These are phyloP conservation scores for Echium plantagineum DNA, from an alignment of 257 asterid species.

Conservation along the genomic window DNA sequence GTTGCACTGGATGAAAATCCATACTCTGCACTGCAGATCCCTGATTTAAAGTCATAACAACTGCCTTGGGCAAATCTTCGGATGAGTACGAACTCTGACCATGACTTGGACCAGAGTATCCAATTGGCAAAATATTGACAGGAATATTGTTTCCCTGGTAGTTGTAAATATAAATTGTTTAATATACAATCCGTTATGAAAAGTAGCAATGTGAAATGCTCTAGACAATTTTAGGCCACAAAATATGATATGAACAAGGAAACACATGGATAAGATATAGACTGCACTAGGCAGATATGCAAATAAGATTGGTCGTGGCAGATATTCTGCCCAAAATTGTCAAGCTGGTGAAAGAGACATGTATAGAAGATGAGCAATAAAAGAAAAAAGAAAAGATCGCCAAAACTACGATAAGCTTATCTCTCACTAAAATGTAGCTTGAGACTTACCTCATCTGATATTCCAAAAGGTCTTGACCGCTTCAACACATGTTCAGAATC, in stretches of 20 bases:
- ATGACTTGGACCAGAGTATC: constrained; percentile 34
- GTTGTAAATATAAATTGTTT: not conserved
- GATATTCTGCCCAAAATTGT: not conserved
- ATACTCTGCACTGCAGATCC: constrained; percentile 51
- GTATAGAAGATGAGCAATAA: not conserved
- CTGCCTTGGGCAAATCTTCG: constrained; percentile 52
- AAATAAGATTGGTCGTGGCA: not conserved
- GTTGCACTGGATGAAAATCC: constrained; percentile 58
- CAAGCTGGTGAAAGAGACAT: not conserved
- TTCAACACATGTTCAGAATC: constrained; percentile 44
- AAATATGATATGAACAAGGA: not conserved
- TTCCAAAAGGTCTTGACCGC: constrained; percentile 46
- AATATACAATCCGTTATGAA: not conserved
- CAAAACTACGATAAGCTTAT: not conserved
- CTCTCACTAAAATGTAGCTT: not conserved
- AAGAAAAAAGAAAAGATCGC: not conserved
- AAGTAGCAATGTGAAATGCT: not conserved
- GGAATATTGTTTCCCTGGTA: constrained; percentile 41
- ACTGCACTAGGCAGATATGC: not conserved
- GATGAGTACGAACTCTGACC: constrained; percentile 43
- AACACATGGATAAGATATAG: too few species aligned
- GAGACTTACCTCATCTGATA: constrained; percentile 44
- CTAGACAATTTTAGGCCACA: not conserved
- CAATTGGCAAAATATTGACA: constrained; percentile 41
- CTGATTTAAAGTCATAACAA: constrained; percentile 38